Evolutionary conservation across 139 green algal species (phyloP).

Genomic region (Chlorella sp.): DNA sequence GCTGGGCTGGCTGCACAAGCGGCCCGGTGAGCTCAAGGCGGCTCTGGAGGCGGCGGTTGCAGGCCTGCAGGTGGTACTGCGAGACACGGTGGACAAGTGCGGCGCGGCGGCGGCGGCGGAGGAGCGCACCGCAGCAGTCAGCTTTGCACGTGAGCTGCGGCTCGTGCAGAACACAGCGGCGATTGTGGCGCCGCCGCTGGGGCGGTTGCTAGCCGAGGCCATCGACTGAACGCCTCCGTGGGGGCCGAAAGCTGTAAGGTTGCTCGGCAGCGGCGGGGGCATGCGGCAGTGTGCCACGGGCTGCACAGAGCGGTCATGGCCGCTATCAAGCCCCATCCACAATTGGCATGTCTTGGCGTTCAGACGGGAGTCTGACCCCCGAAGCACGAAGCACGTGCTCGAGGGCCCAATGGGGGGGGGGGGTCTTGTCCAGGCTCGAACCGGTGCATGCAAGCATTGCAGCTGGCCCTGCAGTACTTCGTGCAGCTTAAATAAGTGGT

Average conservation of each 20-base stretch:
- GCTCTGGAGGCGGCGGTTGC: conserved; percentile 75
- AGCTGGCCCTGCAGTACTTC: too few species aligned
- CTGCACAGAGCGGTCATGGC: not conserved
- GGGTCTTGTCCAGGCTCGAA: too few species aligned
- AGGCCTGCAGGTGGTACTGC: conserved; percentile 71
- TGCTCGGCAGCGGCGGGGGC: not conserved
- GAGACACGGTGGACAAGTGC: conserved; percentile 45
- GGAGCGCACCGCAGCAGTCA: conserved; percentile 42
- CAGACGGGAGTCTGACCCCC: too few species aligned
- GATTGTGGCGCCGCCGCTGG: conserved; percentile 15
- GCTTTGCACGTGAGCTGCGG: conserved; percentile 55
- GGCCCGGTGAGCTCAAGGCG: conserved; percentile 59
- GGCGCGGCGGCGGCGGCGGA: not conserved
- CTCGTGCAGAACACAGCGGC: conserved; percentile 56
- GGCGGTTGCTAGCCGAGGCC: conserved; percentile 37
- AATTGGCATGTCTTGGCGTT: too few species aligned
- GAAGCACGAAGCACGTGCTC: too few species aligned
- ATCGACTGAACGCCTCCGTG: not conserved
- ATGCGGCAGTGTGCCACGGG: not conserved
- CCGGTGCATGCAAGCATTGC: too few species aligned
- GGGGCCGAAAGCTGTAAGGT: too few species aligned
- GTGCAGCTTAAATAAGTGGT: too few species aligned
- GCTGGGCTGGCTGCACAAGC: conserved; percentile 65
- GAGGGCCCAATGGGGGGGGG: too few species aligned
- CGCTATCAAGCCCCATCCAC: too few species aligned